Evolutionary conservation across 2,329 filamentous ascomycete genomes (phyloP), one percentile per base, ranked within the genome.

Genomic region (Biscogniauxia marginata): DNA sequence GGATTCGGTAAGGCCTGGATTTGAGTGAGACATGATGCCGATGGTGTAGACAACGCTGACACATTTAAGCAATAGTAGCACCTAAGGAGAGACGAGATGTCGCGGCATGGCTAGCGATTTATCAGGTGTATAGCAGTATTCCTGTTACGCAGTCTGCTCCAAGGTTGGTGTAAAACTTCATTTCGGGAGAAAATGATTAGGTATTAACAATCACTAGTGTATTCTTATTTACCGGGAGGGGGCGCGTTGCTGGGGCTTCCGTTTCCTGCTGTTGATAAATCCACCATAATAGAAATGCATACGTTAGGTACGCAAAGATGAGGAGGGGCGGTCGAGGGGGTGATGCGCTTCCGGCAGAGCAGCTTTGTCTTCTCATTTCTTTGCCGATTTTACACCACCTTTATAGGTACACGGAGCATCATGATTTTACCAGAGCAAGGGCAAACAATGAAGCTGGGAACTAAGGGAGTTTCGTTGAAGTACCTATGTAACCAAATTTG

Each of bases 261-360:
- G 19, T 20, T 30, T n/a, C 13, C 19, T 25, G 47, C 34, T n/a
- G n/a, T n/a, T n/a, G n/a, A n/a, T n/a, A n/a, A n/a, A n/a, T n/a
- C n/a, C n/a, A n/a, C n/a, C n/a, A n/a, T n/a, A n/a, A n/a, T n/a
- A n/a, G n/a, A n/a, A n/a, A n/a, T n/a, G n/a, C n/a, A n/a, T n/a
- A n/a, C n/a, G n/a, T n/a, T n/a, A n/a, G n/a, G n/a, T n/a, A n/a
- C n/a, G n/a, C n/a, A n/a, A n/a, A n/a, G n/a, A n/a, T n/a, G n/a
- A n/a, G n/a, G n/a, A n/a, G n/a, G n/a, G n/a, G n/a, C n/a, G n/a
- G n/a, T n/a, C n/a, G n/a, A 11, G 6, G 23, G 21, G 3, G 21
- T 46, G 47, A 53, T 57, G 44, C 18, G 43, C 19, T 45, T 46
- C 44, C 44, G 44, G 44, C 7, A 46, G 13, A 46, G 44, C 11